A percentile compares a stretch with the other conserved stretches of the same genome.
Conservation (phyloP, 495 filamentous ascomycete genomes). For the Geoglossum glabrum region DNA sequence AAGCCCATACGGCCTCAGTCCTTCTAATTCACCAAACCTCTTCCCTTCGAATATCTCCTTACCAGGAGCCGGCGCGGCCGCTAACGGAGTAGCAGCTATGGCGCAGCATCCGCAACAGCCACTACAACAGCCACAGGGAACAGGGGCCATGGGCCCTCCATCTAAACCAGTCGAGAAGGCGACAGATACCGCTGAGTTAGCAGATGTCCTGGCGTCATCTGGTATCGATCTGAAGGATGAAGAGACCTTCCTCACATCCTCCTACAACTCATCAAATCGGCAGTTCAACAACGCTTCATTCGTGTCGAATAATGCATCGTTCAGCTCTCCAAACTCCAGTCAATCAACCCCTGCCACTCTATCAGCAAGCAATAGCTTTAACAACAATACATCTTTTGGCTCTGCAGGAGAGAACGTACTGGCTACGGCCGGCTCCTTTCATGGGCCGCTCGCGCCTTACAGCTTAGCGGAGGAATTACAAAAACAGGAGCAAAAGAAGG, state of each 20-base stretch:
- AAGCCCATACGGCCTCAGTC: conserved; percentile 27
- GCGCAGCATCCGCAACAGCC: too few species aligned
- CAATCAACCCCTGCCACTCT: neutral
- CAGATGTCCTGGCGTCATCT: conserved; percentile 56
- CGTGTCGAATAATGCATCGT: conserved; percentile 11
- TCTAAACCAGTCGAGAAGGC: conserved; percentile 48
- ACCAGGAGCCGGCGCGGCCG: neutral
- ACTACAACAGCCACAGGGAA: conserved; percentile 13
- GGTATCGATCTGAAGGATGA: conserved; percentile 73
- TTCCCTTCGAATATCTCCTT: neutral
- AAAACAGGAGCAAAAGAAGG: conserved; percentile 30
- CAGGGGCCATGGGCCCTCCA: conserved; percentile 62
- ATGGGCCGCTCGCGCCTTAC: conserved; percentile 25
- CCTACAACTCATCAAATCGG: conserved; percentile 24
- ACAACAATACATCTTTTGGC: conserved; percentile 36
- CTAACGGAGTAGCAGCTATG: conserved; percentile 10
- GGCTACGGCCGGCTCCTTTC: conserved; percentile 28
- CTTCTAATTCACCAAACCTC: conserved; percentile 26
- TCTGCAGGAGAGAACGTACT: neutral
- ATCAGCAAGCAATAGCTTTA: conserved; percentile 26
- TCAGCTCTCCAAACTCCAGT: conserved; percentile 18
- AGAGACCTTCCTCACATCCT: conserved; percentile 46
- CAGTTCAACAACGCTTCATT: conserved; percentile 10
- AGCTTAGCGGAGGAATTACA: conserved; percentile 24
- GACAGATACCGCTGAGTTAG: conserved; percentile 47